These are phyloP conservation scores for Colletotrichum sp. DNA, from an alignment of 2,329 filamentous ascomycete species.

Conservation along the genomic window DNA sequence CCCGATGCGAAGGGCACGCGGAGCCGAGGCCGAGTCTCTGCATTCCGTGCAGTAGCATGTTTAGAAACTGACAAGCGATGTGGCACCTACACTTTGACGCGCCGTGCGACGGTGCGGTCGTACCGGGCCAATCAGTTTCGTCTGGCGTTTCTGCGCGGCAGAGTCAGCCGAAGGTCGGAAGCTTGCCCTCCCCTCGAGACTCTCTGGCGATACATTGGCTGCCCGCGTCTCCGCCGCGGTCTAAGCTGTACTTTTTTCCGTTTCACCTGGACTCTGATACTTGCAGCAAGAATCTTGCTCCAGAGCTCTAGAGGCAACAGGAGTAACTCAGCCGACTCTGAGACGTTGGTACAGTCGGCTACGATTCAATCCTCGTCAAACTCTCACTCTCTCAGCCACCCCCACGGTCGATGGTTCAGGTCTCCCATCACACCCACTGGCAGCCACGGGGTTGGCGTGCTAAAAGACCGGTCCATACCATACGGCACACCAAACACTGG, in stretches of 20 bases:
- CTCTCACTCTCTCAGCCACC: background rate
- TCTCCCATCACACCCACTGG: background rate
- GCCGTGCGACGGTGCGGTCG: background rate
- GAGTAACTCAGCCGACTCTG: background rate
- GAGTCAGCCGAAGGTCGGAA: constrained; percentile 4
- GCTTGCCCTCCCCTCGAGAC: background rate
- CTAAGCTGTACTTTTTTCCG: background rate
- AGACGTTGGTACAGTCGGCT: constrained; percentile 2
- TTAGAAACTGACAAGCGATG: background rate
- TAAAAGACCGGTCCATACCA: background rate
- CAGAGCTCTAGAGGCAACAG: background rate
- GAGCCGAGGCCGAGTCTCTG: background rate
- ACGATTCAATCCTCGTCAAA: background rate
- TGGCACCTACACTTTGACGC: constrained; percentile 13
- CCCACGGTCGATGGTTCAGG: background rate
- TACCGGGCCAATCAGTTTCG: background rate
- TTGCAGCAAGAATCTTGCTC: background rate
- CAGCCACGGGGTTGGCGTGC: background rate
- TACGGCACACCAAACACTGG: background rate
- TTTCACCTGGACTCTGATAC: constrained; percentile 19
- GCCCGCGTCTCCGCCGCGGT: background rate
- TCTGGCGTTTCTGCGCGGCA: constrained; percentile 8
- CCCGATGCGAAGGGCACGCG: constrained; percentile 1
- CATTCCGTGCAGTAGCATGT: background rate
- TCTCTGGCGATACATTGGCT: background rate